phyloP scores from a whole-genome alignment of 1,284 basidiomycete species.

The Cerrena zonata region DNA sequence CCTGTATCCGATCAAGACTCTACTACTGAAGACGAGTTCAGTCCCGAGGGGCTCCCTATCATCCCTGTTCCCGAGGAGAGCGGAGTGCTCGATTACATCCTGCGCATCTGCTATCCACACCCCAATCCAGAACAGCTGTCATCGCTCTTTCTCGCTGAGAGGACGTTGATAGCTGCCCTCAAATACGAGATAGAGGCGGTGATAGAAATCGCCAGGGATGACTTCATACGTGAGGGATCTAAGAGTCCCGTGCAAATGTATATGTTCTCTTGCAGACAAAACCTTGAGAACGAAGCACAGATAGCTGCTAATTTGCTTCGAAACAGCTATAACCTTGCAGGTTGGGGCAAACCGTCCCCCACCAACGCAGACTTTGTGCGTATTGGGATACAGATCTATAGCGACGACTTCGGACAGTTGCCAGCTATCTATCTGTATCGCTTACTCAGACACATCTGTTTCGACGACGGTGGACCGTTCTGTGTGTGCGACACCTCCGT shows the following conservation, averaged over 20 bases:
- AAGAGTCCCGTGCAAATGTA: constrained; percentile 30
- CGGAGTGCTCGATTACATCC: constrained; percentile 16
- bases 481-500: no score
- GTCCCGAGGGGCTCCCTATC: not conserved
- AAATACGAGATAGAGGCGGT: constrained; percentile 34
- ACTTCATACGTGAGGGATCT: constrained; percentile 19
- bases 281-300: constrained; percentile 13
- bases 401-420: not conserved
- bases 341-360: no score
- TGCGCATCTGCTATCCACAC: constrained; percentile 23
- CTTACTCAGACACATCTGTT: not conserved
- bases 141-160: constrained; percentile 17
- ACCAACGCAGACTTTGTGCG: not conserved
- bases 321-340: no score
- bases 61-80: constrained; percentile 14
- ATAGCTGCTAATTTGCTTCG: constrained; percentile 1
- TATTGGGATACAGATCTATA: not conserved
- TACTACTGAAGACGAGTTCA: not conserved
- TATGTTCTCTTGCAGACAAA: constrained; percentile 28
- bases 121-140: constrained; percentile 10
- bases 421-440: not conserved
- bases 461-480: not conserved
- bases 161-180: constrained; percentile 26
- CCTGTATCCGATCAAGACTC: not conserved
- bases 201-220: constrained; percentile 12